Evolutionary conservation across 139 green algal genomes (phyloP), one percentile per base, ranked within the genome.

Genomic region (Chlamydomonas incerta): DNA sequence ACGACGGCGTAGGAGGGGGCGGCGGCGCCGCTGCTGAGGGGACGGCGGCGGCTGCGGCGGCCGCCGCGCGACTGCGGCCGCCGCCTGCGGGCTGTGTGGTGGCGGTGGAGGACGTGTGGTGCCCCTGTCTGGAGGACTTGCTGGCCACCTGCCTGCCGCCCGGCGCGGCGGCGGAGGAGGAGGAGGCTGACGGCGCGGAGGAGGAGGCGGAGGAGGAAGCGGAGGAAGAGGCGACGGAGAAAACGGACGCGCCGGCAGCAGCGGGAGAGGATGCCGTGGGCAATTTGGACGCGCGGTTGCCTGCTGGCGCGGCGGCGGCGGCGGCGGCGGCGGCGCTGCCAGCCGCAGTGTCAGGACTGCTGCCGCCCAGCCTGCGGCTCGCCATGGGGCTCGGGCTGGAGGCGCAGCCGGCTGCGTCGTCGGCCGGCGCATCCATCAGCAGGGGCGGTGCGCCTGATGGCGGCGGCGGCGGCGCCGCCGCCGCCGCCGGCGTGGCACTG

Each of bases 71-170:
- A 21, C 72, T 63, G 31, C n/a, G 1, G 11, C 63, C 63, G n/a
- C 73, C 68, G 52, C 73, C 73, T 20, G 21, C 33, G 8, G 73
- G 73, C 31, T 20, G 31, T 52, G 73, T 80, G 73, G 68, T 33
- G 5, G 17, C 6, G 0, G n/a, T 80, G 52, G 1, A 31, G 5
- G 73, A 80, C 52, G 18, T 52, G 50, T 8, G 5, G 8, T 80
- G 73, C 29, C 73, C 73, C 31, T 20, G 31, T 3, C 52, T 80
- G 73, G 73, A 80, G 8, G 73, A 80, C 18, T 52, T 80, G 6
- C 50, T 80, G 52, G 41, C 33, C 2, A 1, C 3, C 71, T 37
- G 63, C 26, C 46, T 76, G 63, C 58, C 21, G 24, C 21, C 21
- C 21, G 58, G 24, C 6, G 24, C 21, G 8, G 21, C 21, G 8